Conservation (phyloP, 2,329 filamentous ascomycete genomes). For the Claviceps sp. region DNA sequence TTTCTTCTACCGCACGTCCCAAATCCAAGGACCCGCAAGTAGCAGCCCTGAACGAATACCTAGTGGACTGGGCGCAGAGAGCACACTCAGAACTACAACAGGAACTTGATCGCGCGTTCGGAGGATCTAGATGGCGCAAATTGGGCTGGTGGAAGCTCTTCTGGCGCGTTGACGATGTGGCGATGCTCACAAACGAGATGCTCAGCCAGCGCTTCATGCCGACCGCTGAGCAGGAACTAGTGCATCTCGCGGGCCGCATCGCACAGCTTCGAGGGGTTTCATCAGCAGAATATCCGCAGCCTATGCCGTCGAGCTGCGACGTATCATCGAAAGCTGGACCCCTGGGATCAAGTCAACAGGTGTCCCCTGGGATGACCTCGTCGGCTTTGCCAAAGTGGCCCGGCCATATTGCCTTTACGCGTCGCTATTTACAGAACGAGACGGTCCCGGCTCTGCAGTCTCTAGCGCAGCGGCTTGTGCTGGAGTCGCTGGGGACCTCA, state of each 20-base stretch:
- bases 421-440: slow-evolving; percentile 50
- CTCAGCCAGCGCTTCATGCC: slow-evolving; percentile 64
- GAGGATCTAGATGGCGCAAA: slow-evolving; percentile 62
- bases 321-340: neutral
- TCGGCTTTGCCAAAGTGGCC: slow-evolving; percentile 46
- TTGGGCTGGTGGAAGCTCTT: slow-evolving; percentile 91
- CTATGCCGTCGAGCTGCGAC: slow-evolving; percentile 12
- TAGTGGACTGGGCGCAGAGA: slow-evolving; percentile 61
- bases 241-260: slow-evolving; percentile 70
- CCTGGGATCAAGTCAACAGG: slow-evolving; percentile 1
- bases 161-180: slow-evolving; percentile 87
- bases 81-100: slow-evolving; percentile 75
- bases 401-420: slow-evolving; percentile 56
- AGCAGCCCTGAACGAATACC: slow-evolving; percentile 38
- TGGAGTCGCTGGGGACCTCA: slow-evolving; percentile 63
- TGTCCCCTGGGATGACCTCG: neutral
- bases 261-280: slow-evolving; percentile 29
- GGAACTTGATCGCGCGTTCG: slow-evolving; percentile 65
- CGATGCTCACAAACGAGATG: slow-evolving; percentile 69
- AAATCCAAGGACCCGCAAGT: slow-evolving; percentile 18
- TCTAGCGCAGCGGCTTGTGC: slow-evolving; percentile 57
- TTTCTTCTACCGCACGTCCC: slow-evolving; percentile 20
- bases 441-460: slow-evolving; percentile 60
- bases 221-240: slow-evolving; percentile 64
- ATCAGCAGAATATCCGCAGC: slow-evolving; percentile 22